Evolutionary conservation across 164 flowering plant species (phyloP).

Genomic region (Nelumbo lutea): DNA sequence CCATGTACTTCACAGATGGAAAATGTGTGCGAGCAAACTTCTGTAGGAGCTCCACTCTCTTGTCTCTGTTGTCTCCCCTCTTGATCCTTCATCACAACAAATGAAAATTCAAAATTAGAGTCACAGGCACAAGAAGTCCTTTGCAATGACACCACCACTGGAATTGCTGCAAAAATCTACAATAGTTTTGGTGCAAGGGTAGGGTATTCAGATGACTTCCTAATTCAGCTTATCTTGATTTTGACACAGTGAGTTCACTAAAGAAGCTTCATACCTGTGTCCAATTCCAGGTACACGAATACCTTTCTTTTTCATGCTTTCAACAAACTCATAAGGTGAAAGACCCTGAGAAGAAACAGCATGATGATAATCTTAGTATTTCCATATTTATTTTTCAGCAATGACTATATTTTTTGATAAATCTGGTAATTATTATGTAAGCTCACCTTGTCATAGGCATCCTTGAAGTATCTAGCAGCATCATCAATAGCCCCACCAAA

Average conservation of each 20-base stretch:
- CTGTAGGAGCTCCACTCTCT: slow-evolving; percentile 95
- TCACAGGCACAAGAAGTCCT: background rate
- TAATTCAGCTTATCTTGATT: background rate
- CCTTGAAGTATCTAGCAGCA: slow-evolving; percentile 97
- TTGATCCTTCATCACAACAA: slow-evolving; percentile 56
- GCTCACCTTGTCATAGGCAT: slow-evolving; percentile 82
- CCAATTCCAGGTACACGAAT: slow-evolving; percentile 99
- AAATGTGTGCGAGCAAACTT: slow-evolving; percentile 73
- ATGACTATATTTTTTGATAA: background rate
- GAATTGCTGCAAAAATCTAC: background rate
- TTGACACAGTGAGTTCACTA: background rate
- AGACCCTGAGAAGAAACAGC: slow-evolving; percentile 49
- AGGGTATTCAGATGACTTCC: background rate
- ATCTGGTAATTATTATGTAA: background rate
- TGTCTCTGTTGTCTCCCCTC: slow-evolving; percentile 96
- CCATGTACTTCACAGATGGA: slow-evolving; percentile 98
- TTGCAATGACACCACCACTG: background rate
- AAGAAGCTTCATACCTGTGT: slow-evolving; percentile 60
- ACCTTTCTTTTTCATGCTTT: slow-evolving; percentile 95
- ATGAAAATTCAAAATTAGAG: background rate
- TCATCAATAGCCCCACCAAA: slow-evolving; percentile 99
- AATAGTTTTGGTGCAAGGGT: no score
- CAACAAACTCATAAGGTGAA: slow-evolving; percentile 88
- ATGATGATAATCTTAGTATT: slow-evolving; percentile 3
- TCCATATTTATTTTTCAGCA: background rate